Evolutionary conservation across 805 yeast genomes (phyloP).

Genomic region (Komagataella ulmi): DNA sequence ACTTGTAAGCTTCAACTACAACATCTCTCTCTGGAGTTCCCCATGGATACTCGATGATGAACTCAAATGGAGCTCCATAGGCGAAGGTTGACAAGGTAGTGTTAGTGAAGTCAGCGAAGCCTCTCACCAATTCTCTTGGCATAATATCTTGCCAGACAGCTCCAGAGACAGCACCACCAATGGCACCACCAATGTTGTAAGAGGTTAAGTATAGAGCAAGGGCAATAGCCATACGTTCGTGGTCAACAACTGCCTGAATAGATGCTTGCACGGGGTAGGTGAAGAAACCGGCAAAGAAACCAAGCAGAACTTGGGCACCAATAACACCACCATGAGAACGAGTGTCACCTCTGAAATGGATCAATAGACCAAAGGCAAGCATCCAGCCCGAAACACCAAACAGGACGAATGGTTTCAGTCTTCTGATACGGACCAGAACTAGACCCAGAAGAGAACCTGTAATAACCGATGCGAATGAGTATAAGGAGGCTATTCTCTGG

Average conservation of each 20-base stretch:
- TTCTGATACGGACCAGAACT: conserved; percentile 31
- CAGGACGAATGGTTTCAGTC: conserved; percentile 45
- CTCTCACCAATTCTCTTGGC: conserved; percentile 26
- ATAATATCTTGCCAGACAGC: conserved; percentile 58
- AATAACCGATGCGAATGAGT: conserved; percentile 53
- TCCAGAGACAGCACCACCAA: conserved; percentile 54
- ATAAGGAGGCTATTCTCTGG: conserved; percentile 47
- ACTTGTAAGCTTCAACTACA: conserved; percentile 42
- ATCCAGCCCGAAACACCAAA: conserved; percentile 49
- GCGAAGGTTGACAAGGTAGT: conserved; percentile 28
- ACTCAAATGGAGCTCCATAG: conserved; percentile 40
- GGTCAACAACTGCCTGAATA: conserved; percentile 43
- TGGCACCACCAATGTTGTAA: conserved; percentile 49
- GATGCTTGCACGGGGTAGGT: conserved; percentile 52
- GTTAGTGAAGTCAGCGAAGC: conserved; percentile 17
- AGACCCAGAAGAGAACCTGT: conserved; percentile 48
- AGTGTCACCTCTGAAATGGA: conserved; percentile 37
- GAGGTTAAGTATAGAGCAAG: conserved; percentile 43
- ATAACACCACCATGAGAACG: conserved; percentile 41
- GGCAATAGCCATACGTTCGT: conserved; percentile 51
- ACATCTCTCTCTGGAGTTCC: conserved; percentile 49
- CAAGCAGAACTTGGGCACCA: conserved; percentile 50
- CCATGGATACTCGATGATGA: conserved; percentile 36
- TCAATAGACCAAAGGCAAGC: conserved; percentile 40
- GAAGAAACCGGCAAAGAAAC: conserved; percentile 66